Percentiles rank a stretch among this genome's conserved stretches.
These are phyloP conservation scores for Aspergillus spinulosporus DNA, from an alignment of 2,329 filamentous ascomycete genomes.

Conservation along the genomic window DNA sequence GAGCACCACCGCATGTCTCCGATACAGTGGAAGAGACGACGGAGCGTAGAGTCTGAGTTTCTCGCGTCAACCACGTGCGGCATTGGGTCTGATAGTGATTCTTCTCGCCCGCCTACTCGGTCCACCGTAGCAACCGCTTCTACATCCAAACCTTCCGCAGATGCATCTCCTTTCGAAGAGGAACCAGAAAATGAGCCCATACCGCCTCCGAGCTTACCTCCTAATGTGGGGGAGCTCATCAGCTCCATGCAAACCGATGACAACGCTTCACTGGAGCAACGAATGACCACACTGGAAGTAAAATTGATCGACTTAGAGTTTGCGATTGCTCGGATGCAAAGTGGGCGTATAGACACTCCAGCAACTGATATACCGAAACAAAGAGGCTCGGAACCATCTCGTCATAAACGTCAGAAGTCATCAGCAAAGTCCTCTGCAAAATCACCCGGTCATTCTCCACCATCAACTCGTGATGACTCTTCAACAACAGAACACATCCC, in stretches of 20 bases:
- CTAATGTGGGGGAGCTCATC: conserved; percentile 41
- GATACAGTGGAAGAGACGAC: conserved; percentile 45
- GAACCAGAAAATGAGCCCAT: conserved; percentile 15
- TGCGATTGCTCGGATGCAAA: conserved; percentile 51
- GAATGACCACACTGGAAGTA: conserved; percentile 52
- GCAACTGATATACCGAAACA: conserved; percentile 19
- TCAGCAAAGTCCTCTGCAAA: conserved; percentile 14
- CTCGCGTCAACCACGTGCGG: conserved; percentile 37
- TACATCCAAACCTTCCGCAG: conserved; percentile 21
- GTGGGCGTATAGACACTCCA: conserved; percentile 27
- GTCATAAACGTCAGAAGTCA: conserved; percentile 21
- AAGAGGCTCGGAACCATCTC: conserved; percentile 18
- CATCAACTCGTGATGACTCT: conserved; percentile 9
- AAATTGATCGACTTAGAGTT: conserved; percentile 54
- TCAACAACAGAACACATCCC: conserved; percentile 14
- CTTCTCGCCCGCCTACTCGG: conserved; percentile 30
- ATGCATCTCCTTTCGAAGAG: conserved; percentile 24
- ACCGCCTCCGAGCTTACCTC: conserved; percentile 26
- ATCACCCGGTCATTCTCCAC: conserved; percentile 18
- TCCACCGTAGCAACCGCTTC: conserved; percentile 31
- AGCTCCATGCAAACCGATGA: conserved; percentile 44
- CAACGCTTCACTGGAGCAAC: conserved; percentile 45
- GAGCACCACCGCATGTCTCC: conserved; percentile 43
- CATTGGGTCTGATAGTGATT: conserved; percentile 30
- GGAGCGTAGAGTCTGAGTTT: conserved; percentile 41